These are phyloP conservation scores for Seiridium cupressi DNA, from an alignment of 2,329 filamentous ascomycete genomes.

Conservation along the genomic window DNA sequence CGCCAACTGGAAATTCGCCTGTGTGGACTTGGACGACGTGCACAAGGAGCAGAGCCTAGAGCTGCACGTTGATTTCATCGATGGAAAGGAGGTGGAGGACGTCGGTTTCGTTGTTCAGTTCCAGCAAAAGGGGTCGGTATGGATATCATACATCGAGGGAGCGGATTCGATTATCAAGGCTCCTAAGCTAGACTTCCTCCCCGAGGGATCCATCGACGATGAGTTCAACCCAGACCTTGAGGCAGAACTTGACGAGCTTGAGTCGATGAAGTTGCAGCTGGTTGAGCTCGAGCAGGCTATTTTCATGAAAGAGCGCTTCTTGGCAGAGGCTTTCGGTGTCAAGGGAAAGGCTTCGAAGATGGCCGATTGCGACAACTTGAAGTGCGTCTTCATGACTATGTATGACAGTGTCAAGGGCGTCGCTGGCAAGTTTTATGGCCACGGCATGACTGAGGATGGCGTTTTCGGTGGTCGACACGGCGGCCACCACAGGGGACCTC, in stretches of 20 bases:
- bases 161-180: conserved; percentile 29
- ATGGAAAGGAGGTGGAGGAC: conserved; percentile 37
- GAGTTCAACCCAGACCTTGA: conserved; percentile 31
- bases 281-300: conserved; percentile 41
- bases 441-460: conserved; percentile 13
- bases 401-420: conserved; percentile 35
- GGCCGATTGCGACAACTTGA: conserved; percentile 37
- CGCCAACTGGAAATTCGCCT: conserved; percentile 47
- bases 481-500: conserved; percentile 3
- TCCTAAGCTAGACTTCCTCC: conserved; percentile 15
- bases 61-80: conserved; percentile 40
- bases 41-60: conserved; percentile 42
- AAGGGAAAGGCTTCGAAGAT: conserved; percentile 19
- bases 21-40: conserved; percentile 36
- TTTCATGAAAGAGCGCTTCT: conserved; percentile 37
- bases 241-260: conserved; percentile 42
- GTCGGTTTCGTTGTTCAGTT: conserved; percentile 43
- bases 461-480: conserved; percentile 11
- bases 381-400: conserved; percentile 40
- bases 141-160: conserved; percentile 41
- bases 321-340: conserved; percentile 33
- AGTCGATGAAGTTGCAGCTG: conserved; percentile 39
- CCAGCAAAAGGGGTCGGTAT: conserved; percentile 40
- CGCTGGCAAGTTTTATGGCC: conserved; percentile 29
- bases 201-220: conserved; percentile 11